Conservation (phyloP, 2,329 filamentous ascomycete genomes). For the Phaeosphaeria sp. region DNA sequence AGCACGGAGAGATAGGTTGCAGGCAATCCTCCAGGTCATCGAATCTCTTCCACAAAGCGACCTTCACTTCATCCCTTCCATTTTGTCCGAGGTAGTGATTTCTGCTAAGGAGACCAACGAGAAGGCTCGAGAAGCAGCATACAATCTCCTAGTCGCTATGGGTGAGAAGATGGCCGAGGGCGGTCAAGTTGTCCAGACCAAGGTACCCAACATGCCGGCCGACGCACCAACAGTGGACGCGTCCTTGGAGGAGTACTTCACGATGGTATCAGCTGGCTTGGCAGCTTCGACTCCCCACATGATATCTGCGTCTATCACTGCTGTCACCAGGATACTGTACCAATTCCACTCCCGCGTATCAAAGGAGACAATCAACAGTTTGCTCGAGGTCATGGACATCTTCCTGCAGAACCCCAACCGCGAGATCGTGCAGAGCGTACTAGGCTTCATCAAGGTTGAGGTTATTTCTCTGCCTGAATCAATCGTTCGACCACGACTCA, state of each 20-base stretch:
- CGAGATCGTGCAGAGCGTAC: conserved; percentile 91
- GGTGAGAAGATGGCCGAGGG: conserved; percentile 80
- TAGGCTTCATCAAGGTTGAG: conserved; percentile 97
- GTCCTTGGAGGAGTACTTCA: conserved; percentile 93
- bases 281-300: conserved; percentile 94
- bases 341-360: conserved; percentile 80
- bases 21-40: conserved; percentile 81
- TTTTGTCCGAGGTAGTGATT: conserved; percentile 93
- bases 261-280: conserved; percentile 95
- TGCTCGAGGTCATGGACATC: conserved; percentile 93
- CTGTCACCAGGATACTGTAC: conserved; percentile 89
- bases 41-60: conserved; percentile 77
- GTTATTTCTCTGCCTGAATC: conserved; percentile 83
- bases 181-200: conserved; percentile 80
- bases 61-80: conserved; percentile 90
- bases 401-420: conserved; percentile 97
- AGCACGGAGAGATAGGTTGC: conserved; percentile 82
- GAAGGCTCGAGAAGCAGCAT: conserved; percentile 85
- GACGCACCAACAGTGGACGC: conserved; percentile 80
- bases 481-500: conserved; percentile 78
- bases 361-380: conserved; percentile 74
- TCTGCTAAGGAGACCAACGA: conserved; percentile 98
- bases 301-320: conserved; percentile 96
- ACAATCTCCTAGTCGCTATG: conserved; percentile 88
- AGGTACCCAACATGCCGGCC: conserved; percentile 84